phyloP scores from a whole-genome alignment of 768 basidiomycete species.

The Kwoniella pini region DNA sequence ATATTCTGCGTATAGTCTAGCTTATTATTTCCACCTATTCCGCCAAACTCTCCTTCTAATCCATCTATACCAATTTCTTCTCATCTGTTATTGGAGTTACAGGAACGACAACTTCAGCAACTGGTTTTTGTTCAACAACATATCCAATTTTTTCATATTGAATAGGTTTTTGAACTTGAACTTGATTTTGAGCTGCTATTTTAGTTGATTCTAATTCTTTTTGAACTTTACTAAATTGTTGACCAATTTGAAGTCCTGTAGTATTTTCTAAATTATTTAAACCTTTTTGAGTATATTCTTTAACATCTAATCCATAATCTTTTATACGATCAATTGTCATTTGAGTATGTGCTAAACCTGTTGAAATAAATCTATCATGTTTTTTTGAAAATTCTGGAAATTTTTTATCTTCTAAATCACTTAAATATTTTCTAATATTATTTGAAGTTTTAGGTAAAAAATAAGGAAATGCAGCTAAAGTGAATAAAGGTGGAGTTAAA shows the following conservation, averaged over 20 bases:
- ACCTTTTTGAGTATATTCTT: constrained; percentile 56
- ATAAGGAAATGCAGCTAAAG: constrained; percentile 69
- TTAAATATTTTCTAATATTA: constrained; percentile 69
- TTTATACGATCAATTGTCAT: constrained; percentile 61
- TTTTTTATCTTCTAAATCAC: constrained; percentile 69
- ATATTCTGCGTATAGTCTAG: no score
- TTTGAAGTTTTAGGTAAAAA: constrained; percentile 81
- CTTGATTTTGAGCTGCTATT: no score
- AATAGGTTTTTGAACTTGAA: no score
- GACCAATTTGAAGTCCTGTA: constrained; percentile 73
- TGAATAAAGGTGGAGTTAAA: constrained; percentile 72
- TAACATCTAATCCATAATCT: constrained; percentile 55
- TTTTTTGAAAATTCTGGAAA: constrained; percentile 69
- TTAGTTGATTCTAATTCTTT: no score
- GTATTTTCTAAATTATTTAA: constrained; percentile 65
- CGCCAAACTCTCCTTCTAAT: neutral
- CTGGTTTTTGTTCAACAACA: constrained; percentile 51
- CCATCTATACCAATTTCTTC: constrained; percentile 7
- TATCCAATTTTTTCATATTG: constrained; percentile 44
- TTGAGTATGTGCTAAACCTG: constrained; percentile 30
- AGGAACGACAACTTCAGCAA: constrained; percentile 48
- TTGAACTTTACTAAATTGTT: constrained; percentile 51
- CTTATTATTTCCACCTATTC: no score
- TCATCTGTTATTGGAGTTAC: constrained; percentile 10
- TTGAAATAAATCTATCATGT: constrained; percentile 57